Evolutionary conservation across 169 alveolate genomes (phyloP), one percentile per base, ranked within the genome.

Genomic region (Eimeria brunetti): DNA sequence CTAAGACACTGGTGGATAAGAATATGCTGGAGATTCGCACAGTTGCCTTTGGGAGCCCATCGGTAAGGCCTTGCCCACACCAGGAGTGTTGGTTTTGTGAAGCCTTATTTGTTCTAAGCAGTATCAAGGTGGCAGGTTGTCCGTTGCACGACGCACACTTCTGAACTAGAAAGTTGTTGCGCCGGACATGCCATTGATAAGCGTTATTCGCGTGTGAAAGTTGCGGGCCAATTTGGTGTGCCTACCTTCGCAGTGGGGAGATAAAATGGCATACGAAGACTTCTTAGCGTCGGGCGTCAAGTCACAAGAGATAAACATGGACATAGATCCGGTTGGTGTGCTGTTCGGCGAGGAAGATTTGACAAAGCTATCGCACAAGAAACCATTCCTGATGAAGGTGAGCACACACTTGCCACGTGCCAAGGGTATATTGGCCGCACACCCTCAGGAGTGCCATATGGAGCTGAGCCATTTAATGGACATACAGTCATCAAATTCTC

Each of bases 1-100:
- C 85, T 7, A 46, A 49, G 67, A 41, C 86, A 46, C 94, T 88
- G 33, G 69, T 88, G 85, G 94, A 88, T 9, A 88, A 41, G 41
- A 24, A 51, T 8, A 27, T 69, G 71, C 58, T 88, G 67, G 53
- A 69, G 38, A 88, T 88, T 51, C 85, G 64, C 94, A 33, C 75
- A 9, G 73, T 88, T 30, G 69, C 71, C 73, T 88, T 88, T 88
- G 94, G 94, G 38, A 46, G 86, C 73, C 85, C 94, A 24, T 69
- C 94, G 94, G 94, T 88, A 69, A 51, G 94, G 49, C 53, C 60
- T 12, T 85, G 18, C 62, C 80, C 81, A 58, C 46, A 44, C 38
- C 38, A 46, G 85, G 56, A 22, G 7, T n/a, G 8, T 24, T 18
- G 6, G 44, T 22, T 14, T 76, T 58, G 38, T 12, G 80, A 69